Conservation (phyloP, 2,329 filamentous ascomycete genomes). For the Lachnum nothofagi region DNA sequence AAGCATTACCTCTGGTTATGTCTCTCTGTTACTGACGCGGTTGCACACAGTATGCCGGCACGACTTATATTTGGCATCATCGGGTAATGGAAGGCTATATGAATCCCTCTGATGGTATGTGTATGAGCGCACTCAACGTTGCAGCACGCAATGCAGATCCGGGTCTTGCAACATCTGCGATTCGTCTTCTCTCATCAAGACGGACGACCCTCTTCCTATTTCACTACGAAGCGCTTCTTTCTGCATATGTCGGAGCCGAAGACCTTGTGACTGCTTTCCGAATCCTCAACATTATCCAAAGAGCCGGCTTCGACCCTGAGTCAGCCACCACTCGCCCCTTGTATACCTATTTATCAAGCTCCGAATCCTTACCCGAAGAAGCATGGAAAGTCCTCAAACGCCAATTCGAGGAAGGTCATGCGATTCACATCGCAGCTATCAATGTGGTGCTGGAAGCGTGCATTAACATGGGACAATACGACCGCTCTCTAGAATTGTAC, state of each 20-base stretch:
- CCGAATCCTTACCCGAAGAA: slow-evolving; percentile 39
- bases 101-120: slow-evolving; percentile 59
- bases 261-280: slow-evolving; percentile 64
- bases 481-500: slow-evolving; percentile 54
- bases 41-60: slow-evolving; percentile 52
- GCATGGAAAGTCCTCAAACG: slow-evolving; percentile 54
- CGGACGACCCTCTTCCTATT: slow-evolving; percentile 54
- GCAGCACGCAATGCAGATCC: slow-evolving; percentile 66
- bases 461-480: slow-evolving; percentile 37
- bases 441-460: slow-evolving; percentile 39
- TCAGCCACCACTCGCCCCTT: slow-evolving; percentile 59
- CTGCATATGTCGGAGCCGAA: slow-evolving; percentile 57
- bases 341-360: slow-evolving; percentile 48
- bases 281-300: slow-evolving; percentile 68
- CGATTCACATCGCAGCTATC: slow-evolving; percentile 46
- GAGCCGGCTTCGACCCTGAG: slow-evolving; percentile 54
- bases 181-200: slow-evolving; percentile 58
- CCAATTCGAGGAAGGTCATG: slow-evolving; percentile 45
- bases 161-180: slow-evolving; percentile 63
- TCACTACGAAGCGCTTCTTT: slow-evolving; percentile 76
- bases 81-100: slow-evolving; percentile 56
- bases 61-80: slow-evolving; percentile 65
- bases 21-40: background rate
- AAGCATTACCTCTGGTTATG: slow-evolving; percentile 35
- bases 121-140: slow-evolving; percentile 64